Conservation (phyloP, 2,329 filamentous ascomycete genomes). For the Talaromyces amestolkiae region DNA sequence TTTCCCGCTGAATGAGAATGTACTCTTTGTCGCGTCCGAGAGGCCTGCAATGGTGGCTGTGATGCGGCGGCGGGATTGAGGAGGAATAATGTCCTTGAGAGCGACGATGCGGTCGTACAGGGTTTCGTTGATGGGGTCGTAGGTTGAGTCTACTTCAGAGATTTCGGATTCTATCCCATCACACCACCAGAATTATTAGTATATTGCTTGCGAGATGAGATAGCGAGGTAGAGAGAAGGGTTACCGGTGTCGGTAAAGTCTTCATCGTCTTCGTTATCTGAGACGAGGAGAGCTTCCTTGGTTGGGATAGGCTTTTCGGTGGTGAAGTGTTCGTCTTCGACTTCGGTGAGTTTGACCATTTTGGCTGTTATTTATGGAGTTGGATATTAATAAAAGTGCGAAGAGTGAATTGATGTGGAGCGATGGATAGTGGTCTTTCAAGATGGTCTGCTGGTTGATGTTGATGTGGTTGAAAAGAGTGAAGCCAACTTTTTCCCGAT, state of each 20-base stretch:
- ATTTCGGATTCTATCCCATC: slow-evolving; percentile 70
- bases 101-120: slow-evolving; percentile 69
- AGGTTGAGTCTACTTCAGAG: slow-evolving; percentile 70
- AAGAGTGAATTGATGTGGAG: neutral
- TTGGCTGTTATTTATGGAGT: slow-evolving; percentile 26
- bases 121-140: slow-evolving; percentile 55
- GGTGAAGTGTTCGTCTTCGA: slow-evolving; percentile 93
- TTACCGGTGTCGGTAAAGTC: slow-evolving; percentile 91
- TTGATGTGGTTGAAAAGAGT: slow-evolving; percentile 8
- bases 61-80: slow-evolving; percentile 67
- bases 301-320: slow-evolving; percentile 63
- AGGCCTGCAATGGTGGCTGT: slow-evolving; percentile 54
- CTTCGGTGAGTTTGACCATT: slow-evolving; percentile 97
- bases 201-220: too few species aligned
- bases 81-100: slow-evolving; percentile 72
- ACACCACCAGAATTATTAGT: neutral
- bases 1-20: slow-evolving; percentile 70
- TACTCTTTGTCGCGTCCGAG: slow-evolving; percentile 46
- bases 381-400: too few species aligned
- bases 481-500: slow-evolving; percentile 40
- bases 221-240: slow-evolving; percentile 26
- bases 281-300: slow-evolving; percentile 53
- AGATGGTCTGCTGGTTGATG: slow-evolving; percentile 32
- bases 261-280: slow-evolving; percentile 63
- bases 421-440: neutral